A percentile compares a stretch with the other conserved stretches of the same genome.
Evolutionary conservation across 768 basidiomycete species (phyloP).

Genomic region (Trametes cinnabarina): DNA sequence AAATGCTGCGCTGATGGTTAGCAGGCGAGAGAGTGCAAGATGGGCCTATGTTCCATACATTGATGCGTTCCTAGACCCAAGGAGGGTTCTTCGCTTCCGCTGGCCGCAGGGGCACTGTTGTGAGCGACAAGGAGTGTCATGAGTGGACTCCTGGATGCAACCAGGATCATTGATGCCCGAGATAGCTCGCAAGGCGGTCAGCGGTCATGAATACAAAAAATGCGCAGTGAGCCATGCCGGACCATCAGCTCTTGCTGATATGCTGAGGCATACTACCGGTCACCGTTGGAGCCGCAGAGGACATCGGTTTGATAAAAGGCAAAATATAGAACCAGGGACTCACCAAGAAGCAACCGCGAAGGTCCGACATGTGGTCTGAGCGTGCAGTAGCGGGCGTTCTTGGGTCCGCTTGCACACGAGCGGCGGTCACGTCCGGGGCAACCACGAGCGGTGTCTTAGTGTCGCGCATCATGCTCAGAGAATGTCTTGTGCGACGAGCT

Average conservation of each 20-base stretch:
- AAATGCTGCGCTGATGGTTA: background rate
- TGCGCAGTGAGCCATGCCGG: background rate
- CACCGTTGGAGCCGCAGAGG: background rate
- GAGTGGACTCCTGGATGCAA: background rate
- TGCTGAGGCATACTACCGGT: background rate
- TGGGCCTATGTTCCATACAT: background rate
- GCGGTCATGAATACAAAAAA: background rate
- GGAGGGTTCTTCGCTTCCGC: background rate
- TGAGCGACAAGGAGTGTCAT: slow-evolving; percentile 1
- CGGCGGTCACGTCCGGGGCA: background rate
- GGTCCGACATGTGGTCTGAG: background rate
- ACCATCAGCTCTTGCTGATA: slow-evolving; percentile 18
- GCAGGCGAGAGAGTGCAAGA: background rate
- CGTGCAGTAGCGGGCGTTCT: no score
- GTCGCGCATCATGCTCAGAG: background rate
- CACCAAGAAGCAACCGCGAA: background rate
- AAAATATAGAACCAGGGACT: background rate
- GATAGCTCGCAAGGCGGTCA: slow-evolving; percentile 1
- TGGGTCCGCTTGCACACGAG: background rate
- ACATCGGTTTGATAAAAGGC: background rate
- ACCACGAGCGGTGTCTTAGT: background rate
- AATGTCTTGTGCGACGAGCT: background rate
- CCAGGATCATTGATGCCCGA: slow-evolving; percentile 10
- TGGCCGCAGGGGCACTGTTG: slow-evolving; percentile 6
- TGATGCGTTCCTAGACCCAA: slow-evolving; percentile 6